Evolutionary conservation across 2,329 filamentous ascomycete genomes (phyloP).

Genomic region (Raffaelea ambrosiae): DNA sequence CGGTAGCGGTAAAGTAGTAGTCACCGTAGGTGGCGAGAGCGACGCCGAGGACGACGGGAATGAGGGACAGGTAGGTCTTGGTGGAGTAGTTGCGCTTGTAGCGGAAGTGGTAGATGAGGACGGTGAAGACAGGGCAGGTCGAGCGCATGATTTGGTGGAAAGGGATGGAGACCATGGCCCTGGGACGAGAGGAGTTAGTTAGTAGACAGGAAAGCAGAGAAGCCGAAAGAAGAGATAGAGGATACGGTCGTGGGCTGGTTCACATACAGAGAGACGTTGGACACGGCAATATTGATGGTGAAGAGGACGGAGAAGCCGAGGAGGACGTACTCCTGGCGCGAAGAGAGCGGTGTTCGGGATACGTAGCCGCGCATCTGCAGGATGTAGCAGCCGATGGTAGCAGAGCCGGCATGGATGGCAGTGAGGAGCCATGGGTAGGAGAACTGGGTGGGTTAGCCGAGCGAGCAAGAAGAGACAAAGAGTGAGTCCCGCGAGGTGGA

Average conservation of each 20-base stretch:
- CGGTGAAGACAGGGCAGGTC: constrained; percentile 52
- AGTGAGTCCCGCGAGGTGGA: no score
- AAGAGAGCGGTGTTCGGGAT: constrained; percentile 6
- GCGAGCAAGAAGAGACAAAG: background rate
- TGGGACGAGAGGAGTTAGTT: background rate
- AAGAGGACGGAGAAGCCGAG: constrained; percentile 14
- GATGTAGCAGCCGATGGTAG: constrained; percentile 13
- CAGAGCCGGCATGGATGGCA: constrained; percentile 15
- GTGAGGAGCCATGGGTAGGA: constrained; percentile 15
- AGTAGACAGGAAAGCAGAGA: background rate
- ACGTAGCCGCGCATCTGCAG: constrained; percentile 12
- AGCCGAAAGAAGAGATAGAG: background rate
- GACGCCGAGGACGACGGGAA: constrained; percentile 53
- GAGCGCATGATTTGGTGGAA: constrained; percentile 59
- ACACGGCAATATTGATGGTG: constrained; percentile 16
- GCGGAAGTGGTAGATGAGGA: constrained; percentile 49
- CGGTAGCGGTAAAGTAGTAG: constrained; percentile 51
- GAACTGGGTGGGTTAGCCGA: constrained; percentile 4
- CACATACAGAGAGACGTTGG: constrained; percentile 13
- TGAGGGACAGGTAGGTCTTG: constrained; percentile 49
- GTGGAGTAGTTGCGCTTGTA: constrained; percentile 46
- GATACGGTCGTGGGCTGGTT: background rate
- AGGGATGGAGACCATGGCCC: constrained; percentile 39
- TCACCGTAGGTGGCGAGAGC: constrained; percentile 53
- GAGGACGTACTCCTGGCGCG: constrained; percentile 10